Conservation (phyloP, 129 eudicot genomes). For the Arctium lappa region DNA sequence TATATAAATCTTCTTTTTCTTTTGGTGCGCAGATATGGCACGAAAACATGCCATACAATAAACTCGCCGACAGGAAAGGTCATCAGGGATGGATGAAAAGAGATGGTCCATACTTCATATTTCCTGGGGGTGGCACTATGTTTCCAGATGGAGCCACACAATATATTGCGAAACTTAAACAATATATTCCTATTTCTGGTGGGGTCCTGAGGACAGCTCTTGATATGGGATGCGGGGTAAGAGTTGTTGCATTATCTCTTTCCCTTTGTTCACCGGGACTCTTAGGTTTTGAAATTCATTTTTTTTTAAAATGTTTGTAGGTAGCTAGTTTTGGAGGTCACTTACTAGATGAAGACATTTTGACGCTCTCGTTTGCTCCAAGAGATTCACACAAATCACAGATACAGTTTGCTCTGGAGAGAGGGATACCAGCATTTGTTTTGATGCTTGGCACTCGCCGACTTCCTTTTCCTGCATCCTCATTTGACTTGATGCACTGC, state of each 20-base stretch:
- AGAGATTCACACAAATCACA: constrained; percentile 98
- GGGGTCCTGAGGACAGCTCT: constrained; percentile 91
- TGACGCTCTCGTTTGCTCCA: constrained; percentile 94
- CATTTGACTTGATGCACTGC: constrained; percentile 92
- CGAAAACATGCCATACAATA: constrained; percentile 92
- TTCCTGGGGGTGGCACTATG: constrained; percentile 99
- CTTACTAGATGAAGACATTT: constrained; percentile 68
- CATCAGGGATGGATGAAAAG: constrained; percentile 99
- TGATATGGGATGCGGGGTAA: constrained; percentile 99
- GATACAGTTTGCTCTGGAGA: constrained; percentile 92
- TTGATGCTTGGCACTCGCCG: constrained; percentile 98
- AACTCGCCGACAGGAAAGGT: constrained; percentile 93
- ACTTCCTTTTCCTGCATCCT: constrained; percentile 85
- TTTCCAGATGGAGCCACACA: constrained; percentile 95
- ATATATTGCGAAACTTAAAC: constrained; percentile 85
- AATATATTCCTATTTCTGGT: constrained; percentile 85
- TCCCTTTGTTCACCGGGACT: neutral
- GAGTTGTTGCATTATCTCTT: constrained; percentile 8
- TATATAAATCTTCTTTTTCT: neutral
- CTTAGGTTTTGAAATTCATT: neutral
- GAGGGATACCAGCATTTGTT: constrained; percentile 95
- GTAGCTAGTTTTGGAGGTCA: constrained; percentile 99
- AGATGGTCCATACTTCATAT: constrained; percentile 89
- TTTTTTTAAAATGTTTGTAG: constrained; percentile 33
- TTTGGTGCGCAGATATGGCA: constrained; percentile 82